Evolutionary conservation across 2,329 filamentous ascomycete species (phyloP).

Genomic region (Fusarium sp.): DNA sequence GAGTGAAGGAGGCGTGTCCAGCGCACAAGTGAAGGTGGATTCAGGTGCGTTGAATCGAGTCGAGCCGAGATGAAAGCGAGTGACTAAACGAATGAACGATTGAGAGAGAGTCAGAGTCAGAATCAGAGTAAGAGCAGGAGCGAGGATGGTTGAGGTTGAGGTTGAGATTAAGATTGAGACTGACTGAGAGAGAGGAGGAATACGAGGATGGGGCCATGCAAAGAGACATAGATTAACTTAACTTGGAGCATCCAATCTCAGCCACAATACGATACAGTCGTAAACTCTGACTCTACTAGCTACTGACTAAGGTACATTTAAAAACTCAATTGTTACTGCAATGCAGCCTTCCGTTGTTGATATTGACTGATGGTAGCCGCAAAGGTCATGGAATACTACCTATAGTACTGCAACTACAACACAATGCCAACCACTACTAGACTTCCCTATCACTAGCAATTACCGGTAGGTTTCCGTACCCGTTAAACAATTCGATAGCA

Average conservation of each 20-base stretch:
- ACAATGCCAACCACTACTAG: neutral
- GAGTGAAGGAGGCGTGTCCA: slow-evolving; percentile 2
- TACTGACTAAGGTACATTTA: slow-evolving; percentile 2
- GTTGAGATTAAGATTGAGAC: neutral
- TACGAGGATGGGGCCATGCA: slow-evolving; percentile 15
- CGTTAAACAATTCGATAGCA: neutral
- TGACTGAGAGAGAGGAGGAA: slow-evolving; percentile 1
- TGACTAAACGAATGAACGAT: slow-evolving; percentile 17
- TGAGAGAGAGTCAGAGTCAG: neutral
- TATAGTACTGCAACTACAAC: neutral
- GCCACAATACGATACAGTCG: neutral
- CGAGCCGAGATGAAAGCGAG: slow-evolving; percentile 22
- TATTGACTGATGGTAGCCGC: neutral
- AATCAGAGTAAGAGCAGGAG: slow-evolving; percentile 9
- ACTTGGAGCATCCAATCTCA: slow-evolving; percentile 5
- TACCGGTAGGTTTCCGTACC: neutral
- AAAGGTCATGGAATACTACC: neutral
- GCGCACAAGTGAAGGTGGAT: slow-evolving; percentile 11
- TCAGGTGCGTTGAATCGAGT: neutral
- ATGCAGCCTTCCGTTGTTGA: slow-evolving; percentile 16
- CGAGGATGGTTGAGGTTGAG: slow-evolving; percentile 7
- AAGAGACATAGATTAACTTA: slow-evolving; percentile 12
- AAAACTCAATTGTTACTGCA: slow-evolving; percentile 8
- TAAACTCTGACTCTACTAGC: slow-evolving; percentile 1
- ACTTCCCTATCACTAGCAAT: neutral